Percentiles rank a stretch among this genome's conserved stretches.
These are phyloP conservation scores for Aethionema arabicum DNA, from an alignment of 345 rosid species.

Conservation along the genomic window DNA sequence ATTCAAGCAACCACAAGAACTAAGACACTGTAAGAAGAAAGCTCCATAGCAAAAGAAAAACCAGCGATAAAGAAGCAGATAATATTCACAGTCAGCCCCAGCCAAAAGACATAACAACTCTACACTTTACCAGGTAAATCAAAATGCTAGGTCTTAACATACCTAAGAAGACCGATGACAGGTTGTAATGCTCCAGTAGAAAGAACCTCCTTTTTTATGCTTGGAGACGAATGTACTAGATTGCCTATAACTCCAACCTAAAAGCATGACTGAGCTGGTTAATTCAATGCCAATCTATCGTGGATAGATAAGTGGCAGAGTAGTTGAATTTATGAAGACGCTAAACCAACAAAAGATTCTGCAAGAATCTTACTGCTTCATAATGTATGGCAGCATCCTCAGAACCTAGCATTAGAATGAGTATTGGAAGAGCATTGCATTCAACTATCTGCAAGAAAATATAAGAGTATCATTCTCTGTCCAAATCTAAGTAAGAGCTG, in stretches of 20 bases:
- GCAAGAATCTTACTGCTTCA: constrained; percentile 72
- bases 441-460: constrained; percentile 75
- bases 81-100: constrained; percentile 4
- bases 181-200: constrained; percentile 96
- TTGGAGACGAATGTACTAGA: constrained; percentile 93
- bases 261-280: constrained; percentile 25
- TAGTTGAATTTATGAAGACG: constrained; percentile 8
- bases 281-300: constrained; percentile 12
- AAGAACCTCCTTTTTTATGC: constrained; percentile 93
- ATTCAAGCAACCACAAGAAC: constrained; percentile 15
- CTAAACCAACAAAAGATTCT: neutral
- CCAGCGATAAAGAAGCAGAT: constrained; percentile 4
- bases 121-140: constrained; percentile 2
- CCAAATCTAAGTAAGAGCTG: constrained; percentile 21
- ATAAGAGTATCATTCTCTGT: constrained; percentile 8
- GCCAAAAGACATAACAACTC: constrained; percentile 1
- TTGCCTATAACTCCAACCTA: constrained; percentile 96
- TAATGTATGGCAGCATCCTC: constrained; percentile 98
- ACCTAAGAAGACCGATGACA: constrained; percentile 92
- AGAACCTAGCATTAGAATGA: constrained; percentile 90
- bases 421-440: constrained; percentile 89
- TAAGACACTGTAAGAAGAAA: constrained; percentile 9
- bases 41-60: constrained; percentile 9
- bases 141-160: constrained; percentile 21
- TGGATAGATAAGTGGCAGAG: constrained; percentile 15